Base-by-base conservation (phyloP, 306 rosid species). In the Vigna nakashimae region DNA sequence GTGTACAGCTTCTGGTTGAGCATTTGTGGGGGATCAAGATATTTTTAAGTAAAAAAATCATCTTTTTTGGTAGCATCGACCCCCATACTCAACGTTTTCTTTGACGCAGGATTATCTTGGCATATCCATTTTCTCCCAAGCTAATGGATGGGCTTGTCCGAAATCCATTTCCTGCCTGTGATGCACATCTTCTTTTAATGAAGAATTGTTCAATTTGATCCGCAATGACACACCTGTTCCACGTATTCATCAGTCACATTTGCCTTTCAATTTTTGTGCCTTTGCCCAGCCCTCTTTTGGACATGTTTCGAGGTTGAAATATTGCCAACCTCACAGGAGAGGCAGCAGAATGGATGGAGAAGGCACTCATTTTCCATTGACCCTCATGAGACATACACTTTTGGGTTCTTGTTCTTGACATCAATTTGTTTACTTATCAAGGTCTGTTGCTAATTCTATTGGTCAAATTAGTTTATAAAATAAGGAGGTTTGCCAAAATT, bases 41-140 rank as follows among this genome's bases (percentile, higher is more conserved):
- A 82, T 67, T 80, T 71, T 65, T 82, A 84, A 83, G 81, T 89
- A 84, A 80, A 86, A 88, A 87, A 87, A 85, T 80, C 74, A 84
- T 85, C 82, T 84, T 82, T 87, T 89, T 78, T 88, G 86, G 84
- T 30, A 83, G 89, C 91, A 79, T 87, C 87, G 72, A 77, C 87
- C 98, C 91, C 99, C 98, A 85, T 89, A 86, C 91, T 93, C 98
- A 92, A 89, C 94, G 91, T 96, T 93, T 93, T 96, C 93, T 92
- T 92, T 96, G 98, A 85, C 92, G 99, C 99, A 96, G 98, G 99
- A 88, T 90, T 91, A 85, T 84, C 88, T 85, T 87, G 90, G 98
- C 98, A 91, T 85, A 84, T 86, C 93, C 98, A 90, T 89, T 75
- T 81, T 81, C 93, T 90, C 80, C 88, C 91, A 75, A 90, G 94